These are phyloP conservation scores for Dioszegia crocea DNA, from an alignment of 768 basidiomycete species.

Conservation along the genomic window DNA sequence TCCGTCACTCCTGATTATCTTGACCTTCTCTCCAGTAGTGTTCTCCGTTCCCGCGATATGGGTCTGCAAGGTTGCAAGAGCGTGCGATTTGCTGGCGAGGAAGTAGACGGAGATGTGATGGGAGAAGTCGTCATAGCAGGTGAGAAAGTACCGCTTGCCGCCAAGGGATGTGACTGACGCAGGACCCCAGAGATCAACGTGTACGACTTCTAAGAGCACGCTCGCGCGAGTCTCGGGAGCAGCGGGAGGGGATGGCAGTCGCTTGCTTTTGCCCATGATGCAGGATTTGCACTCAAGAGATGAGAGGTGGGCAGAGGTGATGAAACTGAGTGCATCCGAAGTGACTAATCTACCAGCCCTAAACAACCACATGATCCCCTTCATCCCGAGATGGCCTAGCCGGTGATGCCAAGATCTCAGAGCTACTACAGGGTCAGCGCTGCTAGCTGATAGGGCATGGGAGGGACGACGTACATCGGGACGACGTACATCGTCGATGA, in stretches of 20 bases:
- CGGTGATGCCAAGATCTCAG: not conserved
- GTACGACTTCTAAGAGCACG: not conserved
- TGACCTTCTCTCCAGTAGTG: too few relatives aligned
- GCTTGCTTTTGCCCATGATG: too few relatives aligned
- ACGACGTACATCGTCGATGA: not conserved
- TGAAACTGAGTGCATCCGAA: too few relatives aligned
- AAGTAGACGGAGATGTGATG: constrained; percentile 6
- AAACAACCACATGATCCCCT: not conserved
- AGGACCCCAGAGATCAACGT: not conserved
- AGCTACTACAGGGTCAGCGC: not conserved
- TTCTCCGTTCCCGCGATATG: not conserved
- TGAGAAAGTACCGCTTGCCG: constrained; percentile 10
- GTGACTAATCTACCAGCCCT: not conserved
- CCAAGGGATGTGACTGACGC: constrained; percentile 1
- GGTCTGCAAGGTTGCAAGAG: not conserved
- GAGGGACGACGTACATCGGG: too few relatives aligned
- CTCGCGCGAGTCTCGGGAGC: not conserved
- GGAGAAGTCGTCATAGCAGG: constrained; percentile 19
- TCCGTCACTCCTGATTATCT: too few relatives aligned
- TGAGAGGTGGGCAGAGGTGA: too few relatives aligned
- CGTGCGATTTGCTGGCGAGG: constrained; percentile 21
- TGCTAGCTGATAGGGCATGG: not conserved
- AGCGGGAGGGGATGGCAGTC: too few relatives aligned
- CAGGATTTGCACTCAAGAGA: not conserved
- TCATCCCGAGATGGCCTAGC: not conserved